These are phyloP conservation scores for Fusarium fracticaudum DNA, from an alignment of 2,329 filamentous ascomycete species.

Conservation along the genomic window DNA sequence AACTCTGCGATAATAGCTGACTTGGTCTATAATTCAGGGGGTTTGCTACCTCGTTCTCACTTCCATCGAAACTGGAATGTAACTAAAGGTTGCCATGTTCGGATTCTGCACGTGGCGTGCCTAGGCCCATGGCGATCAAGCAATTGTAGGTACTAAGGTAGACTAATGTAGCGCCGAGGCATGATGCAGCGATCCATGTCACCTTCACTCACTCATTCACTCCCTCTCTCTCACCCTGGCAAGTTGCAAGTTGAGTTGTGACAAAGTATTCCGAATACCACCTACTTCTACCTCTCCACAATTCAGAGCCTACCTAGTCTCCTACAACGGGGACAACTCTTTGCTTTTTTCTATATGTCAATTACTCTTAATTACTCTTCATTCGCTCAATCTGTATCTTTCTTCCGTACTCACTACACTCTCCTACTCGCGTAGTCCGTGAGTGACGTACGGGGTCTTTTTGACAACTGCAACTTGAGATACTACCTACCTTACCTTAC, in stretches of 20 bases:
- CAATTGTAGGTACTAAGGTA: background rate
- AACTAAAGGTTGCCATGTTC: background rate
- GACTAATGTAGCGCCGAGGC: conserved; percentile 2
- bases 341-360: background rate
- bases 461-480: background rate
- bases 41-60: background rate
- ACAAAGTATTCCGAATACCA: background rate
- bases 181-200: background rate
- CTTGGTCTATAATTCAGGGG: background rate
- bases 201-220: background rate
- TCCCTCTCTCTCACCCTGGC: background rate
- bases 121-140: background rate
- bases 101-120: conserved; percentile 17
- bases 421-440: background rate
- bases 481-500: background rate
- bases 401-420: background rate
- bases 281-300: conserved; percentile 12
- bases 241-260: background rate
- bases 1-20: background rate
- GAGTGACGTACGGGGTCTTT: conserved; percentile 2
- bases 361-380: background rate
- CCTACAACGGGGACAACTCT: background rate
- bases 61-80: conserved; percentile 9
- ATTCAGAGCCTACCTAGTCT: background rate
- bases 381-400: background rate